A percentile compares a stretch with the other conserved stretches of the same genome.
Conservation (phyloP, 129 eudicot genomes). For the Heracleum sosnowskyi region DNA sequence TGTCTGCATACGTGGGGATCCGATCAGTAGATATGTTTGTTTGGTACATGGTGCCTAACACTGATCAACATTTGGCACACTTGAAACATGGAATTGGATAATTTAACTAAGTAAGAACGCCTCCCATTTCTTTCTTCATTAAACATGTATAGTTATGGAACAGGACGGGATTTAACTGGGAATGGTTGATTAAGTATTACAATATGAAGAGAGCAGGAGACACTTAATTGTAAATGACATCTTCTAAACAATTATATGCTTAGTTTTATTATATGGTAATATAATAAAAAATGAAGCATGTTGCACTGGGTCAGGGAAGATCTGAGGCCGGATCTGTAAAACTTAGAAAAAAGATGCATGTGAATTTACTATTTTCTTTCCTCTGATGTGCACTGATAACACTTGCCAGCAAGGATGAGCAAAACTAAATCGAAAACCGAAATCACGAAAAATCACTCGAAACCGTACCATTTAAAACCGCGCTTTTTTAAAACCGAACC, state of each 20-base stretch:
- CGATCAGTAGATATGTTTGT: too few relatives aligned
- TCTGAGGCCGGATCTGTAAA: slow-evolving; percentile 43
- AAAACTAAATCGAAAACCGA: too few relatives aligned
- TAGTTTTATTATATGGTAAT: background rate
- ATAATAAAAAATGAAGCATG: slow-evolving; percentile 26
- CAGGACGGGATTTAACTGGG: background rate
- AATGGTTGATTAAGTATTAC: background rate
- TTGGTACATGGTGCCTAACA: background rate
- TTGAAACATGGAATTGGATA: background rate
- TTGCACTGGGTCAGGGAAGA: slow-evolving; percentile 49
- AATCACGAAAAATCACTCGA: too few relatives aligned
- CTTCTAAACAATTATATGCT: background rate
- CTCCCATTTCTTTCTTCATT: background rate
- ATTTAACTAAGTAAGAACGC: background rate
- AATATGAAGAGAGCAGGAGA: background rate
- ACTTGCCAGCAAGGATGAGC: too few relatives aligned
- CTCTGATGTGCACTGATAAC: background rate
- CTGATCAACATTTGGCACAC: background rate
- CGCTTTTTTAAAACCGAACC: too few relatives aligned
- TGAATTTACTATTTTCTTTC: slow-evolving; percentile 16
- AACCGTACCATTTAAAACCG: too few relatives aligned
- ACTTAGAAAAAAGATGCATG: slow-evolving; percentile 27
- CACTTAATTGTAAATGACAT: background rate
- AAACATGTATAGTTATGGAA: too few relatives aligned
- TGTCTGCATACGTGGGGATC: too few relatives aligned